A percentile compares a stretch with the other conserved stretches of the same genome.
These are phyloP conservation scores for Periconia digitata DNA, from an alignment of 2,329 filamentous ascomycete genomes.

Conservation along the genomic window DNA sequence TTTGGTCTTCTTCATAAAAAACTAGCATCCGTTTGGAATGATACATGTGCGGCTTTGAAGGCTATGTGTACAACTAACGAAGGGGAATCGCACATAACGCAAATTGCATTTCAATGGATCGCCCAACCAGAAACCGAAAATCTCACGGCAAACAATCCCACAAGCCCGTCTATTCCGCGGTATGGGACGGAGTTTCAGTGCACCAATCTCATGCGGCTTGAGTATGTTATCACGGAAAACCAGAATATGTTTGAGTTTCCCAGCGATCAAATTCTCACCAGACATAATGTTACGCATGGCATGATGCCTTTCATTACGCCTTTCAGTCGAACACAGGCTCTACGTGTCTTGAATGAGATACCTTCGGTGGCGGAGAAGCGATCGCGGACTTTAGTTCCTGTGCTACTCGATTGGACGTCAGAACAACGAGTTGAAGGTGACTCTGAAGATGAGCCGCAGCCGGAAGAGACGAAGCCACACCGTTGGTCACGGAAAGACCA, in stretches of 20 bases:
- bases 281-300: slow-evolving; percentile 67
- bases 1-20: slow-evolving; percentile 89
- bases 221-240: slow-evolving; percentile 19
- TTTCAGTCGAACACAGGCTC: slow-evolving; percentile 72
- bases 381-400: slow-evolving; percentile 80
- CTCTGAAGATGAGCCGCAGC: slow-evolving; percentile 17
- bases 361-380: slow-evolving; percentile 81
- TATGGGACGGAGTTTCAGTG: slow-evolving; percentile 79
- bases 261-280: slow-evolving; percentile 59
- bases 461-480: slow-evolving; percentile 9
- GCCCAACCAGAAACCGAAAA: slow-evolving; percentile 14
- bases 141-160: slow-evolving; percentile 5
- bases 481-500: slow-evolving; percentile 78
- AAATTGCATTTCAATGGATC: slow-evolving; percentile 79
- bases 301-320: slow-evolving; percentile 53
- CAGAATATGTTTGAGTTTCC: slow-evolving; percentile 18
- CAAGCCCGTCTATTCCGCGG: slow-evolving; percentile 20
- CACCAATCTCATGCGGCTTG: slow-evolving; percentile 66
- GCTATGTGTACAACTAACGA: slow-evolving; percentile 69
- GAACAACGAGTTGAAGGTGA: slow-evolving; percentile 14
- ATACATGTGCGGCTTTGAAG: slow-evolving; percentile 74
- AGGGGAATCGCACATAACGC: slow-evolving; percentile 72
- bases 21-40: slow-evolving; percentile 84
- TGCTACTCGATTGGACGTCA: slow-evolving; percentile 76
- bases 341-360: slow-evolving; percentile 73